phyloP scores from a whole-genome alignment of 73 alveolate genomes.

The Paramecium tetraurelia region DNA sequence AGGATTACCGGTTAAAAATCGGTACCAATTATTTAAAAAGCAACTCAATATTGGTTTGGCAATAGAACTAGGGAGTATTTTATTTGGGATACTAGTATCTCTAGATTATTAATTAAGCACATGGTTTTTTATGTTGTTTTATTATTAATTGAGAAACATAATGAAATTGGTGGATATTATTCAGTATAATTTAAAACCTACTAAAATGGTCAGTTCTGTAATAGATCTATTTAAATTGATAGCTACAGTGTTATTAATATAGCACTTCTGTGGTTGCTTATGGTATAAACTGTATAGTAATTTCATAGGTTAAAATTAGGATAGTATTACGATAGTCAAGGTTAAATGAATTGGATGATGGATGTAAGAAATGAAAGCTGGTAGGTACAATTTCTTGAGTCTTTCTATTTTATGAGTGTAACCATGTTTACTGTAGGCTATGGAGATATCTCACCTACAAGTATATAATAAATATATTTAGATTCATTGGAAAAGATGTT shows the following conservation, averaged over 20 bases:
- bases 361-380: not conserved
- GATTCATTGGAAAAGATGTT: conserved; percentile 15
- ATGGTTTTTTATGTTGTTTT: not conserved
- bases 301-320: not conserved
- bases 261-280: conserved; percentile 22
- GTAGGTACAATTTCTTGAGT: not conserved
- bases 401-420: conserved; percentile 37
- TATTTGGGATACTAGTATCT: not conserved
- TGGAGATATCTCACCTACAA: conserved; percentile 35
- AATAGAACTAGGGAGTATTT: not conserved
- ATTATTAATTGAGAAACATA: not conserved
- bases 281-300: not conserved
- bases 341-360: not conserved
- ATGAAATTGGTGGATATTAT: not conserved
- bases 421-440: conserved; percentile 48
- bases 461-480: not conserved
- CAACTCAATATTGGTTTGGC: not conserved
- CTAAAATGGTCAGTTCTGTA: not conserved
- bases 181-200: not conserved
- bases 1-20: conserved; percentile 31
- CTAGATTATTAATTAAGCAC: not conserved
- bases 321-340: not conserved
- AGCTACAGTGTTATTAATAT: not conserved
- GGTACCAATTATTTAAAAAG: not conserved
- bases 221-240: not conserved